Evolutionary conservation across 2,329 filamentous ascomycete species (phyloP).

Genomic region (Monilinia fructigena): DNA sequence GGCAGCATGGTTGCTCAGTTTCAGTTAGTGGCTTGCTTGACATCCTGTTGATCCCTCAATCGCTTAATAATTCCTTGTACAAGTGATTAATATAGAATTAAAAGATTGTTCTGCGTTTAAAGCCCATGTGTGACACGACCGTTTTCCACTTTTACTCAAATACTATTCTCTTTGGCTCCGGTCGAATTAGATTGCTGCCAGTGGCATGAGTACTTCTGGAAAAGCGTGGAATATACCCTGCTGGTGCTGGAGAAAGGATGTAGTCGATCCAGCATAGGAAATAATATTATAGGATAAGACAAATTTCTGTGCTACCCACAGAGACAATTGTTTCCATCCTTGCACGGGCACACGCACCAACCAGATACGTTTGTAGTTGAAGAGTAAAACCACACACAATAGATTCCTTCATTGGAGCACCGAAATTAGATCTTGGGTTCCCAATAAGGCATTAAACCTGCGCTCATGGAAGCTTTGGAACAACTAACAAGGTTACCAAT

Average conservation of each 20-base stretch:
- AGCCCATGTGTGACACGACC: background rate
- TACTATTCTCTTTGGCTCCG: conserved; percentile 8
- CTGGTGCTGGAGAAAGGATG: background rate
- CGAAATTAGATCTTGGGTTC: conserved; percentile 1
- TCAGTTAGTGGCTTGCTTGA: conserved; percentile 15
- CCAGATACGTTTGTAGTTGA: conserved; percentile 3
- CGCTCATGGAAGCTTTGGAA: conserved; percentile 15
- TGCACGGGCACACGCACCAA: conserved; percentile 11
- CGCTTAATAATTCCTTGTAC: conserved; percentile 12
- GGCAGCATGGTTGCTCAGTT: conserved; percentile 19
- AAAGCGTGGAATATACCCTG: conserved; percentile 10
- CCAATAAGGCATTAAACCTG: conserved; percentile 4
- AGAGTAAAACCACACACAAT: conserved; percentile 6
- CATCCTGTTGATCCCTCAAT: conserved; percentile 4
- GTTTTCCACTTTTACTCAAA: conserved; percentile 14
- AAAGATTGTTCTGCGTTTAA: conserved; percentile 9
- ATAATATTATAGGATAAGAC: conserved; percentile 12
- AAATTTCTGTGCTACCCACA: background rate
- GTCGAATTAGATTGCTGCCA: conserved; percentile 13
- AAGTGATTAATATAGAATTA: conserved; percentile 2
- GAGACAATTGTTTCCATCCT: background rate
- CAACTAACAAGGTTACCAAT: conserved; percentile 6
- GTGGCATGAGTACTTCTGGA: background rate
- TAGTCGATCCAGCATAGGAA: conserved; percentile 7
- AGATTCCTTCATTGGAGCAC: conserved; percentile 7